Conservation (phyloP, 108 stramenopile species). For the Cylindrotheca closterium region DNA sequence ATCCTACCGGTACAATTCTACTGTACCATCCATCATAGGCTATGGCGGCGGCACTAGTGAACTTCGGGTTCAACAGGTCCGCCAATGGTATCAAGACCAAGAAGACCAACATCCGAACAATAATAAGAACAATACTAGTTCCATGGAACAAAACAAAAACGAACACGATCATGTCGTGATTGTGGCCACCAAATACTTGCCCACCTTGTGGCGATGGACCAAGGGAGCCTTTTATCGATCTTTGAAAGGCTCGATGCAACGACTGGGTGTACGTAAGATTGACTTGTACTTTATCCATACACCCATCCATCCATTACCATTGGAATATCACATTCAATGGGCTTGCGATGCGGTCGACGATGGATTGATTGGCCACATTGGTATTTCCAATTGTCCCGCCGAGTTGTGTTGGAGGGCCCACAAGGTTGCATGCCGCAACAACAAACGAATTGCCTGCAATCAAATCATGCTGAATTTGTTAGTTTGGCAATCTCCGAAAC, state of each 20-base stretch:
- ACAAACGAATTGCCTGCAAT: conserved; percentile 56
- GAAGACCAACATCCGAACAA: conserved; percentile 7
- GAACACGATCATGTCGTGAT: conserved; percentile 15
- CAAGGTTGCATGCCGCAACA: conserved; percentile 54
- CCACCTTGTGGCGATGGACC: conserved; percentile 62
- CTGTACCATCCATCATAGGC: no score
- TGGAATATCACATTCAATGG: conserved; percentile 29
- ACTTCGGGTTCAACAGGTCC: conserved; percentile 44
- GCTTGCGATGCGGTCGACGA: conserved; percentile 40
- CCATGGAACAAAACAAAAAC: not conserved
- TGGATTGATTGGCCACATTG: conserved; percentile 62
- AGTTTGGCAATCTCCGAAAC: conserved; percentile 50
- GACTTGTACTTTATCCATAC: conserved; percentile 69
- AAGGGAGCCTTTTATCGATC: conserved; percentile 50
- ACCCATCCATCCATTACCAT: conserved; percentile 57
- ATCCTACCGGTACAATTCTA: no score
- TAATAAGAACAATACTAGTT: not conserved
- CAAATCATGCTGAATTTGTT: conserved; percentile 74
- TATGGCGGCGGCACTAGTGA: conserved; percentile 78
- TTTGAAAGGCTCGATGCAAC: conserved; percentile 50
- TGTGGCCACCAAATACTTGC: conserved; percentile 71
- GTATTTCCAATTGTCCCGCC: conserved; percentile 72
- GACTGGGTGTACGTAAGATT: conserved; percentile 45
- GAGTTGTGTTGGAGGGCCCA: conserved; percentile 66
- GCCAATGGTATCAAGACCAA: conserved; percentile 9